Evolutionary conservation across 768 basidiomycete species (phyloP).

Genomic region (Polyporus arcularius): DNA sequence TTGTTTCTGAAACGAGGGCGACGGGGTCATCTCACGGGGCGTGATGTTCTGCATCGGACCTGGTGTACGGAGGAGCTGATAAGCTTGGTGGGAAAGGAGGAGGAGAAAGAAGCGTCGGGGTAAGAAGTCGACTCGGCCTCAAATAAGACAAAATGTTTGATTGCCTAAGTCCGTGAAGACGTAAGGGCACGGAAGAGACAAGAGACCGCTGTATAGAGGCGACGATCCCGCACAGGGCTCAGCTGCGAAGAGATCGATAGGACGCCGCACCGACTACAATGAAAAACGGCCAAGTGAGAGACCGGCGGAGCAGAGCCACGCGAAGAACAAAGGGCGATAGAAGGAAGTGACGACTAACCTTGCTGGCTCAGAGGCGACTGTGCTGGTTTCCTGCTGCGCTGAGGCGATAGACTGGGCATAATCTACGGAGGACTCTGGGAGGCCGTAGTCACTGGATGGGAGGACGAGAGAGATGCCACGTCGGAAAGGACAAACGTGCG

Average conservation of each 20-base stretch:
- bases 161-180: slow-evolving; percentile 20
- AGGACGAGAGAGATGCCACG: slow-evolving; percentile 31
- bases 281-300: slow-evolving; percentile 7
- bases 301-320: background rate
- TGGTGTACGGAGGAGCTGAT: slow-evolving; percentile 20
- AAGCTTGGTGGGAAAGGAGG: slow-evolving; percentile 18
- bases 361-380: slow-evolving; percentile 49
- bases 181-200: slow-evolving; percentile 18
- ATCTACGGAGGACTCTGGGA: slow-evolving; percentile 25
- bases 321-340: slow-evolving; percentile 12
- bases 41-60: slow-evolving; percentile 36
- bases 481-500: slow-evolving; percentile 31
- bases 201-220: slow-evolving; percentile 8
- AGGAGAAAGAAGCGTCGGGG: slow-evolving; percentile 20
- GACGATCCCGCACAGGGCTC: slow-evolving; percentile 9
- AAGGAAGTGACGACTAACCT: slow-evolving; percentile 42
- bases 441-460: slow-evolving; percentile 25
- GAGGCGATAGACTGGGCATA: slow-evolving; percentile 64
- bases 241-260: slow-evolving; percentile 13
- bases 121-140: slow-evolving; percentile 17
- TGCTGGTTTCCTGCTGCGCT: slow-evolving; percentile 50
- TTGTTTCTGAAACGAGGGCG: slow-evolving; percentile 45
- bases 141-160: slow-evolving; percentile 20
- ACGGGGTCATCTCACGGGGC: slow-evolving; percentile 45
- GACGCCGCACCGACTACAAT: slow-evolving; percentile 6